Evolutionary conservation across 169 alveolate genomes (phyloP).

Genomic region (Plasmodium reichenowi): DNA sequence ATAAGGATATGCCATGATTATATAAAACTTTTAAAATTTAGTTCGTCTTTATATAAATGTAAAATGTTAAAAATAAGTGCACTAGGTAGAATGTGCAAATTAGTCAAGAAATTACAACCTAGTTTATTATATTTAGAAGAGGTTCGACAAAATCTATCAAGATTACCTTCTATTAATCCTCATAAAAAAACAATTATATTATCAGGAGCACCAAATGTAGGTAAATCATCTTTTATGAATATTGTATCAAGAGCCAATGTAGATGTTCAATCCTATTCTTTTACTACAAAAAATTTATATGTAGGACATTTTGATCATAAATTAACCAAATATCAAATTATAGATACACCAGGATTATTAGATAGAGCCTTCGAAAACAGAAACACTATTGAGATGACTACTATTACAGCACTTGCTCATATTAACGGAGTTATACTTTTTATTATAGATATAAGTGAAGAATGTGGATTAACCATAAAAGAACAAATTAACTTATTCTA

Average conservation of each 20-base stretch:
- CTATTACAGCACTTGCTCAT: constrained; percentile 99
- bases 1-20: constrained; percentile 97
- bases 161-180: constrained; percentile 98
- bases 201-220: constrained; percentile 99
- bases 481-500: constrained; percentile 95
- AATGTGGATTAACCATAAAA: constrained; percentile 96
- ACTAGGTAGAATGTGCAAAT: constrained; percentile 98
- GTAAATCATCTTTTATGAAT: constrained; percentile 98
- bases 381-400: constrained; percentile 99
- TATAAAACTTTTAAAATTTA: constrained; percentile 96
- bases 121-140: constrained; percentile 97
- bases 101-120: constrained; percentile 95
- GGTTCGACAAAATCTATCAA: constrained; percentile 96
- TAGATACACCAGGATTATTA: constrained; percentile 99
- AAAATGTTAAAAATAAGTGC: constrained; percentile 98
- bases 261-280: constrained; percentile 98
- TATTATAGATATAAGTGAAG: constrained; percentile 97
- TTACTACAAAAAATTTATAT: constrained; percentile 98
- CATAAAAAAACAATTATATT: constrained; percentile 94
- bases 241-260: constrained; percentile 97
- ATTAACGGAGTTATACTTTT: constrained; percentile 89
- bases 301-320: constrained; percentile 99
- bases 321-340: constrained; percentile 97
- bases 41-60: constrained; percentile 97
- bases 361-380: constrained; percentile 98